phyloP scores from a whole-genome alignment of 176 grass and related monocot species.

The Musa itinerans region DNA sequence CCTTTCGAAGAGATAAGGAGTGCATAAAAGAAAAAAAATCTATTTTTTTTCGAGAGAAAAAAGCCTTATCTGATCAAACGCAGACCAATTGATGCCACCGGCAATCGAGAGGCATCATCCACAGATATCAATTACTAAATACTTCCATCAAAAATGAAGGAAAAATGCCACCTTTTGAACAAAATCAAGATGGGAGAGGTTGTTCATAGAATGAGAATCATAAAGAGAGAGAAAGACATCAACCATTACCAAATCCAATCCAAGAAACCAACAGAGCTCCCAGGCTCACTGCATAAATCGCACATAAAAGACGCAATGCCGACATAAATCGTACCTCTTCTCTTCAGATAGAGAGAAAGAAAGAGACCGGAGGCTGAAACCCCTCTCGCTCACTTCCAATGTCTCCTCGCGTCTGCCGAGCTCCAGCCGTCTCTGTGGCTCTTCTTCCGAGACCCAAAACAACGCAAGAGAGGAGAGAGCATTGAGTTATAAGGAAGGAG shows the following conservation, averaged over 20 bases:
- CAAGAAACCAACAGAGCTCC: not conserved
- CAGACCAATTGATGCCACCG: no score
- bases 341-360: not conserved
- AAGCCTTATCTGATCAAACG: no score
- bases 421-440: not conserved
- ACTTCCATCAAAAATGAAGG: no score
- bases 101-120: no score
- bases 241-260: not conserved
- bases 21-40: no score
- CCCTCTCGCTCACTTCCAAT: not conserved
- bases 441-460: not conserved
- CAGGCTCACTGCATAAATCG: not conserved
- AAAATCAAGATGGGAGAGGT: not conserved
- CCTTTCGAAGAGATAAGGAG: no score
- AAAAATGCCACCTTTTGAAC: not conserved
- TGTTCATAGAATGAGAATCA: not conserved
- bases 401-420: not conserved
- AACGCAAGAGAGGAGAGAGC: not conserved
- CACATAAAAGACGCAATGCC: not conserved
- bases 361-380: not conserved
- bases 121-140: no score
- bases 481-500: not conserved
- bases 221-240: not conserved
- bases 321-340: not conserved
- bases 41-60: no score